phyloP scores from a whole-genome alignment of 345 rosid species.

The Rhodamnia rubescens region DNA sequence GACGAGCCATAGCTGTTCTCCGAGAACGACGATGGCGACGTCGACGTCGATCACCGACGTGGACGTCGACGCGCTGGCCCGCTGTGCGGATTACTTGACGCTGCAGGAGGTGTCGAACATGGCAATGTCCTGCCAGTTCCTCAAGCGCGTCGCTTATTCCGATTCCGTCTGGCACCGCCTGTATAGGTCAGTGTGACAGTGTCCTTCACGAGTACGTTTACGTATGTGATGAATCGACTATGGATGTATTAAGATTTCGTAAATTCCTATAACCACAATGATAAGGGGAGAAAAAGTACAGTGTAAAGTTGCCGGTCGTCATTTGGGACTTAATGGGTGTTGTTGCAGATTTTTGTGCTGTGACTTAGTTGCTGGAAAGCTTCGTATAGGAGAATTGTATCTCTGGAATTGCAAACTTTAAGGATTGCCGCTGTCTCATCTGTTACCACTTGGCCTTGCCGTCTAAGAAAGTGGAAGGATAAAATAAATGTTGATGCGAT shows the following conservation, averaged over 20 bases:
- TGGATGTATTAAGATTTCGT: not conserved
- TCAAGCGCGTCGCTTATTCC: constrained; percentile 31
- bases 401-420: not conserved
- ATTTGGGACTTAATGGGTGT: too few relatives aligned
- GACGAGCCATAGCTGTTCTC: not conserved
- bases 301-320: not conserved
- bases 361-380: not conserved
- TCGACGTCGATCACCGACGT: constrained; percentile 28
- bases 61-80: constrained; percentile 36
- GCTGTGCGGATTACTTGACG: constrained; percentile 32
- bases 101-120: constrained; percentile 33
- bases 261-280: not conserved
- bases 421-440: not conserved
- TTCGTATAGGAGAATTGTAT: not conserved
- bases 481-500: not conserved
- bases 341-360: not conserved
- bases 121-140: constrained; percentile 38
- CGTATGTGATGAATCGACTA: not conserved
- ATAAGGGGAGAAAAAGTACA: not conserved
- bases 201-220: not conserved
- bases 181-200: constrained; percentile 18
- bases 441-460: not conserved
- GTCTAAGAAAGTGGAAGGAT: not conserved
- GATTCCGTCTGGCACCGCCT: constrained; percentile 41
- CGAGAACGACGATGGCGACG: not conserved